Evolutionary conservation across 495 filamentous ascomycete species (phyloP), one percentile per base, ranked within the genome.

Genomic region (Symbiotaphrina buchneri): DNA sequence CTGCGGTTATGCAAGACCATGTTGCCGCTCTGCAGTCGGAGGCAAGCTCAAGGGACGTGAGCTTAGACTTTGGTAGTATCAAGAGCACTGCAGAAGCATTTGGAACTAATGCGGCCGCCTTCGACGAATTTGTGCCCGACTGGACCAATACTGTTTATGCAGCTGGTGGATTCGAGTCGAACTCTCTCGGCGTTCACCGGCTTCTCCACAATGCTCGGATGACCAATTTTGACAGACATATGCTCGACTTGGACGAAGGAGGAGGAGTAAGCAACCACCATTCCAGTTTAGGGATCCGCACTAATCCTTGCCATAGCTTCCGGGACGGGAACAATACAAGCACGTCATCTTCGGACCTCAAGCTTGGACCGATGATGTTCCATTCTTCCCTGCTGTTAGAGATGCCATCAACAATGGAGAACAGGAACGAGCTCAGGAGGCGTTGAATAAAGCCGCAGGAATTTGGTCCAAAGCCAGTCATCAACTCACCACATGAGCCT

Each of bases 291-390:
- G 10, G 3, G 7, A 3, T 14, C 4, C 8, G 10, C 13, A 3
- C 19, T 3, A 10, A 30, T 8, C 16, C 31, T 17, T 8, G n/a
- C 20, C 7, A 22, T 37, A 87, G 76, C 58, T 92, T 18, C 83
- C 81, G 19, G 78, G 79, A 44, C 69, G 87, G 37, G 77, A 77
- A 16, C 90, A 94, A 54, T 97, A 81, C 59, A 92, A 87, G 47
- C 90, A 97, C 53, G 65, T 92, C 42, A 40, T 97, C 30, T 87
- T 80, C 42, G 83, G 71, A 0, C 87, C 87, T 10, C 66, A 81
- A 45, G 52, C 65, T 4, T 84, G 81, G 77, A 70, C 69, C 28
- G 69, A 77, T 47, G 70, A 81, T 30, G 63, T 68, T 27, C 64
- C 71, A 0, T 73, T 68, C 38, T 95, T 95, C 53, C 87, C 87